A percentile compares a stretch with the other conserved stretches of the same genome.
phyloP scores from a whole-genome alignment of 2,329 filamentous ascomycete genomes.

The Apiospora pterosperma region DNA sequence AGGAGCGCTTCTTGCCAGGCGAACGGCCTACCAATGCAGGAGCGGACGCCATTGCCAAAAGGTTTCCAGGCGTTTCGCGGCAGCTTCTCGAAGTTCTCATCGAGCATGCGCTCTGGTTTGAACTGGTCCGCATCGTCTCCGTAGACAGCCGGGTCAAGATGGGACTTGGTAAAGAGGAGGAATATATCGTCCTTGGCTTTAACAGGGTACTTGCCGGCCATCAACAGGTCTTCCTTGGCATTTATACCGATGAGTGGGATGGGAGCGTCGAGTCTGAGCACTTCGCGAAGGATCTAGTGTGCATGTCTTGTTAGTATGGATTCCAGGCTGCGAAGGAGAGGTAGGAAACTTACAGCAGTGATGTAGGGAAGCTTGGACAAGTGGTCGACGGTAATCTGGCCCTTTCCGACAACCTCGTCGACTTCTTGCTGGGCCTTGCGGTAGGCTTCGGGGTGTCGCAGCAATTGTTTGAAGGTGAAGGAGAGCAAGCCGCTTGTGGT shows the following conservation, averaged over 20 bases:
- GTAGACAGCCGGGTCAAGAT: conserved; percentile 54
- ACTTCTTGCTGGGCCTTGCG: conserved; percentile 49
- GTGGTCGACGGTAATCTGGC: conserved; percentile 42
- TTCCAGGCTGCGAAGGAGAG: neutral
- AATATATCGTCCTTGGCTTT: conserved; percentile 40
- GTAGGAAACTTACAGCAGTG: conserved; percentile 32
- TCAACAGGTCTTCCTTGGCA: conserved; percentile 37
- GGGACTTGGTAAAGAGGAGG: conserved; percentile 43
- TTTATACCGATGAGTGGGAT: conserved; percentile 46
- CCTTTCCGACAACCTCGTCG: conserved; percentile 44
- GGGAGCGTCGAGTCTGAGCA: conserved; percentile 47
- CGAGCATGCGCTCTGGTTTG: conserved; percentile 59
- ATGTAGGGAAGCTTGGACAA: conserved; percentile 50
- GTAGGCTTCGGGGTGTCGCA: conserved; percentile 46
- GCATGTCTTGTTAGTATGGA: too few relatives aligned
- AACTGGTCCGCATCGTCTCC: conserved; percentile 56
- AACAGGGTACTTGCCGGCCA: conserved; percentile 53
- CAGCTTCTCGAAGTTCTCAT: conserved; percentile 41
- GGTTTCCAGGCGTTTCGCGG: conserved; percentile 45
- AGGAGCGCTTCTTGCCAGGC: conserved; percentile 52
- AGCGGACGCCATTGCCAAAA: conserved; percentile 50
- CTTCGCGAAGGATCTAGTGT: conserved; percentile 42
- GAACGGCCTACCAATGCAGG: conserved; percentile 51
- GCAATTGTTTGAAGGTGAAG: conserved; percentile 46
- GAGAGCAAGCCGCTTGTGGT: conserved; percentile 50